Percentiles rank a stretch among this genome's conserved stretches.
phyloP scores from a whole-genome alignment of 345 rosid genomes.

The Odontarrhena argentea region DNA sequence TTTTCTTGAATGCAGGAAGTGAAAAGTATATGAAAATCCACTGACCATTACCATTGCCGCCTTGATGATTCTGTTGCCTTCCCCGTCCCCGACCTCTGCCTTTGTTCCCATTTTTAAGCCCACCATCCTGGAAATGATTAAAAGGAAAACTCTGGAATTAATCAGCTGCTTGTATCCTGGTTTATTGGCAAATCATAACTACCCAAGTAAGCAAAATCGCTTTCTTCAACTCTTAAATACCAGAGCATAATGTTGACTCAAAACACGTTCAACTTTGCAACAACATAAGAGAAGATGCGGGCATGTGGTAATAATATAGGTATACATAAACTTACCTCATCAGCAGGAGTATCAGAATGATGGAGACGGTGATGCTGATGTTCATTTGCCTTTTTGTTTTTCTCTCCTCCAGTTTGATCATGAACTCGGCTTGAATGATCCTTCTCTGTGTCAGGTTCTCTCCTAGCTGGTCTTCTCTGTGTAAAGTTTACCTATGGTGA shows the following conservation, averaged over 20 bases:
- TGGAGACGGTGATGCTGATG: constrained; percentile 42
- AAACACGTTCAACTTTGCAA: background rate
- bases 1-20: background rate
- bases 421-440: constrained; percentile 44
- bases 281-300: background rate
- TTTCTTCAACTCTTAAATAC: constrained; percentile 1
- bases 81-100: constrained; percentile 53
- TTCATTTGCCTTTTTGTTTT: constrained; percentile 50
- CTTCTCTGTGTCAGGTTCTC: constrained; percentile 59
- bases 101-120: constrained; percentile 58
- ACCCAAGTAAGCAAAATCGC: background rate
- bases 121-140: constrained; percentile 52
- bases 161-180: background rate
- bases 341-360: constrained; percentile 57
- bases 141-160: background rate
- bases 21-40: constrained; percentile 2
- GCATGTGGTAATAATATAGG: background rate
- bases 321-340: constrained; percentile 51
- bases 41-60: constrained; percentile 50
- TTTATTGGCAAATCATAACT: constrained; percentile 5
- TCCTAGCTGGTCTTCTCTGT: constrained; percentile 66
- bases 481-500: constrained; percentile 54
- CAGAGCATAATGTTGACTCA: constrained; percentile 2
- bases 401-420: constrained; percentile 55
- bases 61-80: constrained; percentile 57